Evolutionary conservation across 352 stramenopile species (phyloP).

Genomic region (Globisporangium heterothallicum): DNA sequence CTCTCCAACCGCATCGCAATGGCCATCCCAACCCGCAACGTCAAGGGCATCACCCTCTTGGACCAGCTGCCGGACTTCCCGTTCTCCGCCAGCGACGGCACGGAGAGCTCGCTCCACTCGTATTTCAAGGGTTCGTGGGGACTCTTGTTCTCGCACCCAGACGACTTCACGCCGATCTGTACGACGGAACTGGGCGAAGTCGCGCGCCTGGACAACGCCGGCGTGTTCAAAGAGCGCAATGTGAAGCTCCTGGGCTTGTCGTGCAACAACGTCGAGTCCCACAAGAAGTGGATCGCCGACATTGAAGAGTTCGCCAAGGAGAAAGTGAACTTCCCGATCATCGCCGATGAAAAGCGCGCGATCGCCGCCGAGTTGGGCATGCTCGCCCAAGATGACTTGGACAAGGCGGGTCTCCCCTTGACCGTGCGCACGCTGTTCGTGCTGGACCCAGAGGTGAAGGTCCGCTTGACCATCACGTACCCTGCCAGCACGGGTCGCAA

Average conservation of each 20-base stretch:
- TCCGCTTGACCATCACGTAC: constrained; percentile 90
- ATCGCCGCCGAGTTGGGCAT: constrained; percentile 87
- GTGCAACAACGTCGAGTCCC: constrained; percentile 69
- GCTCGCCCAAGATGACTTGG: constrained; percentile 76
- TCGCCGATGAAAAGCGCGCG: constrained; percentile 17
- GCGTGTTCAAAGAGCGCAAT: constrained; percentile 69
- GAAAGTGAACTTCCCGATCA: constrained; percentile 85
- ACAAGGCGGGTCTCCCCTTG: constrained; percentile 72
- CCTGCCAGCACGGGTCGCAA: constrained; percentile 89
- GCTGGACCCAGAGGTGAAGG: constrained; percentile 84
- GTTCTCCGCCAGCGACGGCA: constrained; percentile 34
- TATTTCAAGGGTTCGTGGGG: constrained; percentile 64
- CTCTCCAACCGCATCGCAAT: neutral
- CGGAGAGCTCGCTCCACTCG: constrained; percentile 37
- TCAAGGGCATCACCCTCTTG: constrained; percentile 5
- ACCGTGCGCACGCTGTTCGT: constrained; percentile 92
- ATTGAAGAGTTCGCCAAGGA: constrained; percentile 35
- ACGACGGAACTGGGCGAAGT: constrained; percentile 89
- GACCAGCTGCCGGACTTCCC: neutral
- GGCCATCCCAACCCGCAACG: constrained; percentile 8
- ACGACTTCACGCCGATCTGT: constrained; percentile 90
- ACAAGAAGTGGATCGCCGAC: constrained; percentile 87
- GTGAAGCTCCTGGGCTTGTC: constrained; percentile 83
- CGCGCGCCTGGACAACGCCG: constrained; percentile 68
- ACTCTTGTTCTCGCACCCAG: constrained; percentile 78